phyloP scores from a whole-genome alignment of 2,329 filamentous ascomycete species.

The Graphilbum ipis-grandicollis region DNA sequence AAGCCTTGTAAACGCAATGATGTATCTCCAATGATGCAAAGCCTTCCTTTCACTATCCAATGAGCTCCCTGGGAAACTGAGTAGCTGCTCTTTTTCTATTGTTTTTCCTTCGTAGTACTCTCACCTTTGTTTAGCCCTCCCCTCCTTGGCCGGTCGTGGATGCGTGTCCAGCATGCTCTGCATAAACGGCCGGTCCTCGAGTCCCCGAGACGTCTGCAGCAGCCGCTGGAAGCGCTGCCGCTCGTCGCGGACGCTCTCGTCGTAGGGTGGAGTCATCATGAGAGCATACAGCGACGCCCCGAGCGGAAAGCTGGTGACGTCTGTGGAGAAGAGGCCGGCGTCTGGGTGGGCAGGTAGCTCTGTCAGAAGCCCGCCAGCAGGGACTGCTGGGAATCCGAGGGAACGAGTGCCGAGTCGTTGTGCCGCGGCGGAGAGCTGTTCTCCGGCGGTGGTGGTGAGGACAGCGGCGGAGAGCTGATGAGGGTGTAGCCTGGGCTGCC shows the following conservation, averaged over 20 bases:
- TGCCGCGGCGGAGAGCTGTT: no score
- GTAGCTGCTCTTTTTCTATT: not conserved
- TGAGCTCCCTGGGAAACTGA: no score
- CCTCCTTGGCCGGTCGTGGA: not conserved
- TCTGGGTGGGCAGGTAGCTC: slow-evolving; percentile 8
- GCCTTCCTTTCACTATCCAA: no score
- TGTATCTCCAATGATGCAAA: no score
- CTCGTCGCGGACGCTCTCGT: not conserved
- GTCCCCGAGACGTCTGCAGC: slow-evolving; percentile 7
- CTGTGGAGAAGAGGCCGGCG: slow-evolving; percentile 8
- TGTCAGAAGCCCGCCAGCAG: slow-evolving; percentile 9
- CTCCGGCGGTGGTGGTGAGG: no score
- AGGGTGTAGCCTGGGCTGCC: no score
- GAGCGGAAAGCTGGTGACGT: slow-evolving; percentile 9
- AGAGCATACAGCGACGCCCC: slow-evolving; percentile 7
- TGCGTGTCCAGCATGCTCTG: slow-evolving; percentile 7
- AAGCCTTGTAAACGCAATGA: no score
- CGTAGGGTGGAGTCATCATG: not conserved
- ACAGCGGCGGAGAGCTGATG: no score
- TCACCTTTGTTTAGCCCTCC: not conserved
- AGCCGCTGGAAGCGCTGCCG: slow-evolving; percentile 4
- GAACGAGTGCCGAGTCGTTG: not conserved
- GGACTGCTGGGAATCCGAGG: slow-evolving; percentile 4
- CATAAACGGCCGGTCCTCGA: slow-evolving; percentile 8
- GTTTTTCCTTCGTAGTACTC: not conserved